These are phyloP conservation scores for Draba incana DNA, from an alignment of 345 rosid species.

Conservation along the genomic window DNA sequence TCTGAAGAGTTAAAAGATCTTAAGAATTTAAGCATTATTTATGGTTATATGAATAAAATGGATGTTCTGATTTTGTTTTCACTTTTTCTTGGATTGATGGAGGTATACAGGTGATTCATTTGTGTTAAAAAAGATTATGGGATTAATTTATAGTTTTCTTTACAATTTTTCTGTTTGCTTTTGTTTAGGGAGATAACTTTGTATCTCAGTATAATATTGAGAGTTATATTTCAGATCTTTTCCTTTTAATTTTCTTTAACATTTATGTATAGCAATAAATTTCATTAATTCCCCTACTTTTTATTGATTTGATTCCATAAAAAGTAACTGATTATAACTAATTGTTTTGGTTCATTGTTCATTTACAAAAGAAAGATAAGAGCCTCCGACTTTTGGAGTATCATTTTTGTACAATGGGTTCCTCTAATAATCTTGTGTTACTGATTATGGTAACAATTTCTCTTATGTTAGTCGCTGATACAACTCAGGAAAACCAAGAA, in stretches of 20 bases:
- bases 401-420: constrained; percentile 9
- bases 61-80: too few species aligned
- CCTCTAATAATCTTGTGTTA: neutral
- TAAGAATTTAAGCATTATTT: neutral
- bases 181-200: too few species aligned
- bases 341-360: constrained; percentile 11
- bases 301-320: neutral
- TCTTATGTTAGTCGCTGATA: constrained; percentile 8
- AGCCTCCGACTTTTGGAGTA: neutral
- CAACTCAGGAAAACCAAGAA: neutral
- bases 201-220: neutral
- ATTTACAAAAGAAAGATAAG: constrained; percentile 5
- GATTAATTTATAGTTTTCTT: too few species aligned
- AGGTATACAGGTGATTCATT: too few species aligned
- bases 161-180: too few species aligned
- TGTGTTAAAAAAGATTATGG: too few species aligned
- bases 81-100: too few species aligned
- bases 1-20: neutral
- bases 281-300: neutral
- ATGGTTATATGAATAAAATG: neutral
- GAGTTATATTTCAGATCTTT: neutral
- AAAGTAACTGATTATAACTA: neutral
- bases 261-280: too few species aligned
- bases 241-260: neutral
- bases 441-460: neutral